Conservation (phyloP, 192 early-diverging fungal genomes). For the Spinellus fusiger region DNA sequence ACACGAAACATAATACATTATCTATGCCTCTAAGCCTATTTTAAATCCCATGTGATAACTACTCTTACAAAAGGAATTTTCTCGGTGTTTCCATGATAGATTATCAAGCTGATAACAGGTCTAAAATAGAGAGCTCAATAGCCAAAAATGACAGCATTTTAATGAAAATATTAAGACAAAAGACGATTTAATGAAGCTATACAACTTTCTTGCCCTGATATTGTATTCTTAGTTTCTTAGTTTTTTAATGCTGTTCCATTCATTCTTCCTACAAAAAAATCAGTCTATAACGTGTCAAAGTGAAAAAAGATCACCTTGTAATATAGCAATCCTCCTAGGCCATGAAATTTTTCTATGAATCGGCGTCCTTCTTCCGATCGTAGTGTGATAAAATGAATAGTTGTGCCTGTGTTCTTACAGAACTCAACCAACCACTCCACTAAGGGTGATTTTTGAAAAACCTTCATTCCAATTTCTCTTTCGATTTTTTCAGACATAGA, state of each 20-base stretch:
- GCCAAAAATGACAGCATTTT: neutral
- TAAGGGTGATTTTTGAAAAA: constrained; percentile 70
- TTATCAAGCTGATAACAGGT: neutral
- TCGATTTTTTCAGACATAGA: constrained; percentile 16
- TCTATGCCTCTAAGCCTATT: too few species aligned
- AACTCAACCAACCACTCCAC: constrained; percentile 97
- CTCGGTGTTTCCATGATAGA: neutral
- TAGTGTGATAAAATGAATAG: constrained; percentile 93
- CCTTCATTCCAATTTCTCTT: constrained; percentile 66
- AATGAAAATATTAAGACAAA: neutral
- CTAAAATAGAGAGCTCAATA: neutral
- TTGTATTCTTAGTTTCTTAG: too few species aligned
- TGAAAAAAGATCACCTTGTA: constrained; percentile 83
- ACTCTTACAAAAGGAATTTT: too few species aligned
- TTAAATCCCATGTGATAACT: too few species aligned
- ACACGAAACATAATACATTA: too few species aligned
- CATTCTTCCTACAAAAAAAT: constrained; percentile 44
- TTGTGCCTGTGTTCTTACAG: constrained; percentile 93
- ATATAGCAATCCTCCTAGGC: constrained; percentile 63
- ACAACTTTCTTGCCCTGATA: neutral
- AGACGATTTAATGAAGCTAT: neutral
- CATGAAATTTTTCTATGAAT: constrained; percentile 97
- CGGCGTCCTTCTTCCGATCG: constrained; percentile 91
- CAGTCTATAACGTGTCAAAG: constrained; percentile 43
- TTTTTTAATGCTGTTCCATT: neutral